Conservation (phyloP, 2,329 filamentous ascomycete species). For the Talaromyces islandicus region DNA sequence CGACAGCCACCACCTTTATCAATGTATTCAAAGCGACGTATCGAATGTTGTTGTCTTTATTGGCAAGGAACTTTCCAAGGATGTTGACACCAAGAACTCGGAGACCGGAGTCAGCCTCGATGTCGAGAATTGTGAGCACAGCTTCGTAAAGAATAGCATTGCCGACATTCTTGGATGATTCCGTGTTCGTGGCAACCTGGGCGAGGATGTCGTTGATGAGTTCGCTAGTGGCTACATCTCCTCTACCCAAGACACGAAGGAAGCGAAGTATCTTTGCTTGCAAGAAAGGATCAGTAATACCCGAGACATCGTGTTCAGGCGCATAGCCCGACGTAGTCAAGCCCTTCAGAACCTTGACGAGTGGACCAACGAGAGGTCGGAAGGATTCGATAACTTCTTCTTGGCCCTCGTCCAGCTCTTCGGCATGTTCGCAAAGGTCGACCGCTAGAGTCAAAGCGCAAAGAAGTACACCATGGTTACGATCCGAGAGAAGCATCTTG, state of each 20-base stretch:
- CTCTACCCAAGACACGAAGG: slow-evolving; percentile 76
- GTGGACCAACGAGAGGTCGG: slow-evolving; percentile 71
- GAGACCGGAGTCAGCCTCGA: slow-evolving; percentile 92
- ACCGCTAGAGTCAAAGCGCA: slow-evolving; percentile 88
- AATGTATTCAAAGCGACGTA: slow-evolving; percentile 96
- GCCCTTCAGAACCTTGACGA: slow-evolving; percentile 87
- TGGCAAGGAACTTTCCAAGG: slow-evolving; percentile 94
- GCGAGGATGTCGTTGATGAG: slow-evolving; percentile 98
- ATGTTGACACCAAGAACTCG: slow-evolving; percentile 96
- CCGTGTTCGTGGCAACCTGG: slow-evolving; percentile 95
- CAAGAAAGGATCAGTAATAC: slow-evolving; percentile 94
- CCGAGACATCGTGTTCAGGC: slow-evolving; percentile 95
- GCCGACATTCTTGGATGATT: slow-evolving; percentile 95
- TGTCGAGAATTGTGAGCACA: slow-evolving; percentile 93
- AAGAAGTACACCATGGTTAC: slow-evolving; percentile 91
- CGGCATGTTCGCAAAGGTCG: slow-evolving; percentile 80
- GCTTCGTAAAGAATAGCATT: slow-evolving; percentile 98
- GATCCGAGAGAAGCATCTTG: slow-evolving; percentile 76
- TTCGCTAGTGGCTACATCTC: slow-evolving; percentile 82
- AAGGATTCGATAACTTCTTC: slow-evolving; percentile 88
- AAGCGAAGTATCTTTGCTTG: slow-evolving; percentile 93
- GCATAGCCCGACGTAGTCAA: slow-evolving; percentile 93
- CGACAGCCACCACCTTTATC: slow-evolving; percentile 95
- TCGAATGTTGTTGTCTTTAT: slow-evolving; percentile 98
- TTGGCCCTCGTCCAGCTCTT: slow-evolving; percentile 87